Evolutionary conservation across 1,139 yeast genomes (phyloP).

Genomic region (Magnusiomyces paraingens): DNA sequence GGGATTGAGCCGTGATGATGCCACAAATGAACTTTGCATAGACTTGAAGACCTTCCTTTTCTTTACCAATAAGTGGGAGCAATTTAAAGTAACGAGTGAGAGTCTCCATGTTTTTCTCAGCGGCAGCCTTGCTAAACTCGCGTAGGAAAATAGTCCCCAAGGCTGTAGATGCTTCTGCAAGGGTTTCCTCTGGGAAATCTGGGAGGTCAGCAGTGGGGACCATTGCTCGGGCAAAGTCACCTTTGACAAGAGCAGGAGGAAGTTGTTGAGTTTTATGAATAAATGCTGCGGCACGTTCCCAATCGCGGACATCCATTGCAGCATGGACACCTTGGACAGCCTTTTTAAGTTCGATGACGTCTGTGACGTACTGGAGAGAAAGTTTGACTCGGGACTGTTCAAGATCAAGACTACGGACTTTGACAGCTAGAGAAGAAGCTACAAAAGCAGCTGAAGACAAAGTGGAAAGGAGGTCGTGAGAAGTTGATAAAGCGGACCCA

Average conservation of each 20-base stretch:
- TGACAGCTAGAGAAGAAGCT: slow-evolving; percentile 61
- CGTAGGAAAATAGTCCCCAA: slow-evolving; percentile 51
- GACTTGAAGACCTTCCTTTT: slow-evolving; percentile 64
- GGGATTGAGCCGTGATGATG: slow-evolving; percentile 72
- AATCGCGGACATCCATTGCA: slow-evolving; percentile 60
- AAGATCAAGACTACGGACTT: slow-evolving; percentile 61
- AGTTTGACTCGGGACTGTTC: slow-evolving; percentile 64
- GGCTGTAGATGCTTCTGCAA: slow-evolving; percentile 52
- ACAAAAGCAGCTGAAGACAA: slow-evolving; percentile 57
- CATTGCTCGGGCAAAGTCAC: slow-evolving; percentile 71
- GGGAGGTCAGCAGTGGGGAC: slow-evolving; percentile 94
- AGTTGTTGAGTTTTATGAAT: slow-evolving; percentile 48
- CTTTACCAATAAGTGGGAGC: slow-evolving; percentile 78
- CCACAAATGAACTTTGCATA: slow-evolving; percentile 83
- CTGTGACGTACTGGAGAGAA: slow-evolving; percentile 58
- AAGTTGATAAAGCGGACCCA: slow-evolving; percentile 30
- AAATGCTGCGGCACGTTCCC: slow-evolving; percentile 67
- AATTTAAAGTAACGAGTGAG: slow-evolving; percentile 75
- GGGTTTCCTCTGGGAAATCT: slow-evolving; percentile 57
- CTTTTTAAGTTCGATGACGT: slow-evolving; percentile 56
- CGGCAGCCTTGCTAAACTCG: slow-evolving; percentile 68
- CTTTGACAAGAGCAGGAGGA: slow-evolving; percentile 48
- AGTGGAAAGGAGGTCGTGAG: slow-evolving; percentile 45
- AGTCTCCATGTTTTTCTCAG: slow-evolving; percentile 54
- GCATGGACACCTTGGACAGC: slow-evolving; percentile 61